phyloP scores from a whole-genome alignment of 306 rosid species.

The Begonia masoniana region DNA sequence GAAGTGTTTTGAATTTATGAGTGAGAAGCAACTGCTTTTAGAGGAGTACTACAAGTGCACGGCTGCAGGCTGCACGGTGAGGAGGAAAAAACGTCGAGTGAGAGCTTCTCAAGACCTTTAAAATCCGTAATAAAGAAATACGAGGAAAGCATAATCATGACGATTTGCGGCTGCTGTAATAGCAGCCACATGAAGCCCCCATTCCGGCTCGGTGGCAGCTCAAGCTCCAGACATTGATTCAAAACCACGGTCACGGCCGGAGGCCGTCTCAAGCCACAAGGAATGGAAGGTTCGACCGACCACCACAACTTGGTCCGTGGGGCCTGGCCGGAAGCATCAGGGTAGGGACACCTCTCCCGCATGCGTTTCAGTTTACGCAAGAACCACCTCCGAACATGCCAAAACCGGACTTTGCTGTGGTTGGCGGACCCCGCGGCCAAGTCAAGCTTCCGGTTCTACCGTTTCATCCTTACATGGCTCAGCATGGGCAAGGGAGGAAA shows the following conservation, averaged over 20 bases:
- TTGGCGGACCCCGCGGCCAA: constrained; percentile 31
- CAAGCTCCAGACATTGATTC: constrained; percentile 32
- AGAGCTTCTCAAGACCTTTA: constrained; percentile 88
- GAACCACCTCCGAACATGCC: constrained; percentile 47
- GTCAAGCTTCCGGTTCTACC: constrained; percentile 46
- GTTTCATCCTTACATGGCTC: constrained; percentile 50
- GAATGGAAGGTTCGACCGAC: constrained; percentile 57
- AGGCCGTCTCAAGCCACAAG: constrained; percentile 53
- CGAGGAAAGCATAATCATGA: constrained; percentile 96
- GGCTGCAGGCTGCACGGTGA: constrained; percentile 78
- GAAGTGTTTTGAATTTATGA: no score
- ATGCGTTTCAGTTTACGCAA: constrained; percentile 56
- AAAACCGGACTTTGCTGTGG: constrained; percentile 52
- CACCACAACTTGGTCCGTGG: constrained; percentile 34
- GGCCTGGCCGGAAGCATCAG: constrained; percentile 54
- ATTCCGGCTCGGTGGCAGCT: constrained; percentile 16
- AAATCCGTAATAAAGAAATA: constrained; percentile 88
- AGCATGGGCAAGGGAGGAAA: constrained; percentile 38
- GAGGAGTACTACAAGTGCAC: constrained; percentile 99
- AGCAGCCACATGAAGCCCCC: constrained; percentile 65
- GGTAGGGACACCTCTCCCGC: constrained; percentile 28
- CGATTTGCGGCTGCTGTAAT: constrained; percentile 74
- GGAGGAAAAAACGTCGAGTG: constrained; percentile 98
- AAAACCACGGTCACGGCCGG: constrained; percentile 50
- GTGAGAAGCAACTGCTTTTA: no score